Base-by-base conservation (phyloP, 2,329 filamentous ascomycete species). In the Penicillium sclerotiorum region DNA sequence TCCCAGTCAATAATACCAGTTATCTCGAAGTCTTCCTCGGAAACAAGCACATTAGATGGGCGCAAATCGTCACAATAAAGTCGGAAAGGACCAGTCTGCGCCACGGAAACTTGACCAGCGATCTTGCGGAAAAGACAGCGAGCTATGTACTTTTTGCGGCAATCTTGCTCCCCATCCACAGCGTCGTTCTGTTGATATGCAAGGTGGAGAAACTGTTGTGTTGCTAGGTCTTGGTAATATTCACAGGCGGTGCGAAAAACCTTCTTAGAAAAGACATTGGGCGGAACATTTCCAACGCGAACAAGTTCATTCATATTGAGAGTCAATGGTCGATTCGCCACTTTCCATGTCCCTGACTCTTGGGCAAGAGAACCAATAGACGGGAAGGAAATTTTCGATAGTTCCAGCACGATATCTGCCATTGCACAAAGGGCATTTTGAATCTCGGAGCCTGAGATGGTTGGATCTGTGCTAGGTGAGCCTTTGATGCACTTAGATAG, bases 261-360 rank as follows among this genome's bases (percentile, higher is more conserved):
- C 8, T 36, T 33, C 21, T 51, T 23, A 22, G 50, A 40, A 25
- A 58, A 52, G 4, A 11, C 27, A 33, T 43, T 45, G 15, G 46
- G 32, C 18, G 56, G 50, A 30, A 55, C 33, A 28, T 53, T 56
- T 45, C 50, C 50, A 15, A 41, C 44, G 15, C 33, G 33, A 22
- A 54, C 37, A 15, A 49, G 42, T 15, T 45, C 42, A 37, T 60
- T 58, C 53, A 55, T 55, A 37, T 56, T 57, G 41, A 52, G 47
- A 37, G 57, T 57, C 38, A 60, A 38, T 37, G 56, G 53, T 37
- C 53, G 18, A n/a, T 39, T 43, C 5, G 30, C 22, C 15, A 51
- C 45, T 32, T 25, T 25, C 25, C 44, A 51, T 4, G 17, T 35
- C 8, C 38, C 17, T 8, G 39, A 33, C 15, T 47, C 20, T 36